phyloP scores from a whole-genome alignment of 2,329 filamentous ascomycete genomes.

The Epicoccum sorghinum region DNA sequence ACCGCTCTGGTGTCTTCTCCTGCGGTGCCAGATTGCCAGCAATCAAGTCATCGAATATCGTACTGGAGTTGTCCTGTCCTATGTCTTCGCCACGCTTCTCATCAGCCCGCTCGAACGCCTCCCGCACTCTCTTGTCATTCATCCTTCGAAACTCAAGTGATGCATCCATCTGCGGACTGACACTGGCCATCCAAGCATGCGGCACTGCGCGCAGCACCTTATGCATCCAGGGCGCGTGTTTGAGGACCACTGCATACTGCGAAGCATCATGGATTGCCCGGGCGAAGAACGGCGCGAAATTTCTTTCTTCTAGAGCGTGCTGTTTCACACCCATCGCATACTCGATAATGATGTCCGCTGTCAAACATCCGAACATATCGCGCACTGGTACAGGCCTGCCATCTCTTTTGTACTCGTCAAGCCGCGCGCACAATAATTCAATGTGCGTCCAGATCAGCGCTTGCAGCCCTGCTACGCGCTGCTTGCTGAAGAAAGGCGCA shows the following conservation, averaged over 20 bases:
- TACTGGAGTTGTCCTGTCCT: neutral
- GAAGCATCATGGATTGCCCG: slow-evolving; percentile 2
- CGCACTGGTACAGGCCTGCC: neutral
- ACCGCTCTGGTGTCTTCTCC: neutral
- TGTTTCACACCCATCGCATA: slow-evolving; percentile 4
- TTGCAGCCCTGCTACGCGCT: neutral
- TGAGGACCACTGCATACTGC: neutral
- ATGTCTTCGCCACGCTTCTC: neutral
- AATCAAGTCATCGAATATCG: slow-evolving; percentile 4
- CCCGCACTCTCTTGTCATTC: neutral
- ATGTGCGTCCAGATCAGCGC: slow-evolving; percentile 8
- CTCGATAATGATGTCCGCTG: slow-evolving; percentile 7
- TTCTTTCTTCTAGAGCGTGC: neutral
- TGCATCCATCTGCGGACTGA: neutral
- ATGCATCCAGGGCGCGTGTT: slow-evolving; percentile 3
- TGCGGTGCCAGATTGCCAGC: neutral
- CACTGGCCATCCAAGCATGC: neutral
- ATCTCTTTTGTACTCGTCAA: neutral
- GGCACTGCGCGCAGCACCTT: neutral
- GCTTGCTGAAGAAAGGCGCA: slow-evolving; percentile 10
- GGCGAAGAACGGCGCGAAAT: slow-evolving; percentile 2
- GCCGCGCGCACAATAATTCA: neutral
- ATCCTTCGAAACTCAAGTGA: neutral
- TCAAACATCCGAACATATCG: neutral
- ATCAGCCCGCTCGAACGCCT: neutral